These are phyloP conservation scores for Phialophora chinensis DNA, from an alignment of 2,329 filamentous ascomycete genomes.

Conservation along the genomic window DNA sequence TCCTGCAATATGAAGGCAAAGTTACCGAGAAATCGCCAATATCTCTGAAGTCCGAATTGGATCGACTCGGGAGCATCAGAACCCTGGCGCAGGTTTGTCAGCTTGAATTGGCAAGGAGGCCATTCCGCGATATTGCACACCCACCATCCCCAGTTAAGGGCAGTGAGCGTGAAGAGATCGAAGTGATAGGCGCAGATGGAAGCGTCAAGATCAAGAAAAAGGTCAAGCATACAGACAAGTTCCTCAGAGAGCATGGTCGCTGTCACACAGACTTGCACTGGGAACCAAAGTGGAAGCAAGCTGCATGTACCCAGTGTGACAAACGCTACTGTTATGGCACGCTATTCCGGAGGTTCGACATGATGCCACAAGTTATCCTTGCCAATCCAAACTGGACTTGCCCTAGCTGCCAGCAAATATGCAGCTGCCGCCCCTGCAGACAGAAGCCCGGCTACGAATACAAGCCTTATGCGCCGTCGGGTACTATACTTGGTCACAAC, in stretches of 20 bases:
- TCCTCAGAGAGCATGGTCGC: slow-evolving; percentile 56
- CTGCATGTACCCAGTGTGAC: slow-evolving; percentile 76
- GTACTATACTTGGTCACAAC: slow-evolving; percentile 86
- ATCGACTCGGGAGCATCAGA: slow-evolving; percentile 69
- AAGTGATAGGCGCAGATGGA: slow-evolving; percentile 65
- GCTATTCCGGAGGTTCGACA: slow-evolving; percentile 87
- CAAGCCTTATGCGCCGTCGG: slow-evolving; percentile 81
- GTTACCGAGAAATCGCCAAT: slow-evolving; percentile 71
- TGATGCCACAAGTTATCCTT: slow-evolving; percentile 82
- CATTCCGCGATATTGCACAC: slow-evolving; percentile 81
- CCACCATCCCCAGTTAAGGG: slow-evolving; percentile 49
- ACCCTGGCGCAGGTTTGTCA: slow-evolving; percentile 93
- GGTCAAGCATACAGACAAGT: slow-evolving; percentile 64
- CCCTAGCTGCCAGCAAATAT: slow-evolving; percentile 82
- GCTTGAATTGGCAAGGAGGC: slow-evolving; percentile 77
- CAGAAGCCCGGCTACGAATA: slow-evolving; percentile 70
- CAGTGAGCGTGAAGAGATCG: slow-evolving; percentile 51
- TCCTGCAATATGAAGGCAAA: slow-evolving; percentile 74
- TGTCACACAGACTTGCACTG: slow-evolving; percentile 86
- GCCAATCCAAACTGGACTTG: slow-evolving; percentile 85
- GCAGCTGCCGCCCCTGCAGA: slow-evolving; percentile 83
- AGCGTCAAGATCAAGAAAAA: slow-evolving; percentile 67
- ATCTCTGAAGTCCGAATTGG: slow-evolving; percentile 72
- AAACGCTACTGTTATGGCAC: slow-evolving; percentile 91
- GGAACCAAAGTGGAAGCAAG: slow-evolving; percentile 84